Base-by-base conservation (phyloP, 306 rosid genomes). In the Cicer judaicum region DNA sequence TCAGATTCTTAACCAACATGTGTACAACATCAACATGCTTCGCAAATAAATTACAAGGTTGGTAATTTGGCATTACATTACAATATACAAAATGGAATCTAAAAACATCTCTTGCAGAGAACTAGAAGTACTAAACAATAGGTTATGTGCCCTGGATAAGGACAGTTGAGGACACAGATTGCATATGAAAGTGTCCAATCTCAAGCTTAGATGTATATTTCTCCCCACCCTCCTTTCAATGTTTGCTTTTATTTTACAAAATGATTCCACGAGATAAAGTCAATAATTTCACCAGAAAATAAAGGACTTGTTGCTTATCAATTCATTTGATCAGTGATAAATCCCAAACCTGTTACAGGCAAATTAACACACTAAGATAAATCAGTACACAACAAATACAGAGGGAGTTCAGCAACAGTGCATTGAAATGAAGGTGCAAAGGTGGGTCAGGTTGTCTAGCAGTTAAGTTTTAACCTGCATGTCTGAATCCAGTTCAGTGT, bases 51-150 rank as follows among this genome's bases (percentile, higher is more conserved):
- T 59, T 7, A 29, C 64, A 29, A 13, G 2, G 10, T 60, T 36
- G 66, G 7, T 6, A 42, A 42, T 6, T 42, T 44, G 49, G 49
- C 49, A 42, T 8, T 24, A 39, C 68, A 14, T 38, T 39, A 60
- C 66, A 60, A n/a, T 40, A 5, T 15, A 64, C 69, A 40, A 64
- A 64, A 64, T 40, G 34, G n/a, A 8, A 64, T 15, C 49, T 64
- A 40, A 39, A 41, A 42, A 15, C 50, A 64, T 64, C 50, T 64
- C 13, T 5, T 64, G 69, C 34, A 40, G 29, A 62, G 19, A 21
- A 29, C 47, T 38, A 13, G 6, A 40, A 41, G 29, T 39, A 42
- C 34, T 63, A 34, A 40, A 41, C 69, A 16, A 16, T 64, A 64
- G 69, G 49, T 36, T 42, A 41, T 41, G 41, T 4, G 41, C 49